Evolutionary conservation across 2,329 filamentous ascomycete species (phyloP).

Genomic region (Neopestalotiopsis clavispora): DNA sequence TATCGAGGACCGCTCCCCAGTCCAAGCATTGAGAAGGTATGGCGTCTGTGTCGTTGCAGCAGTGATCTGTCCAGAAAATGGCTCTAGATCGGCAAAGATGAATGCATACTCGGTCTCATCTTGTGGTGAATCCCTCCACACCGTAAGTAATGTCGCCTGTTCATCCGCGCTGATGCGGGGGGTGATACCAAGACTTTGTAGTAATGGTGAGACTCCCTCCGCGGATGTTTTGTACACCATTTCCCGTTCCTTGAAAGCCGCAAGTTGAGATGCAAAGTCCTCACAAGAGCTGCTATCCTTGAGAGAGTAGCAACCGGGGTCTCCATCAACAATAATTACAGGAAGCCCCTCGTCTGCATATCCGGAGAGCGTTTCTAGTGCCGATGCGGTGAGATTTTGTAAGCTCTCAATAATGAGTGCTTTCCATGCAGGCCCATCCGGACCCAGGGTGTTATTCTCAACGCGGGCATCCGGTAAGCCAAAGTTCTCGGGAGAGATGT

Average conservation of each 20-base stretch:
- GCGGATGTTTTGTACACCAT: background rate
- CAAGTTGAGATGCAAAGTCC: background rate
- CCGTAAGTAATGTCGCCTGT: background rate
- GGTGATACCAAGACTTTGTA: background rate
- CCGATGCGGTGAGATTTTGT: background rate
- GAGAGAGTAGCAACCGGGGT: background rate
- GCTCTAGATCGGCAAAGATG: background rate
- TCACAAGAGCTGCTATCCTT: background rate
- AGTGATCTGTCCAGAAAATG: background rate
- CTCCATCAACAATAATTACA: background rate
- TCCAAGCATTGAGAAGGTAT: background rate
- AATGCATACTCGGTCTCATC: background rate
- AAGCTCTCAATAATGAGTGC: background rate
- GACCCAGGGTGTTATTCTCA: background rate
- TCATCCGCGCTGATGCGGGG: background rate
- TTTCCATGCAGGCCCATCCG: background rate
- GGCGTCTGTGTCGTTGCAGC: background rate
- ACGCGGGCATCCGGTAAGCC: background rate
- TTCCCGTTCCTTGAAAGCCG: background rate
- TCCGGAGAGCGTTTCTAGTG: background rate
- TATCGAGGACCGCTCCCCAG: background rate
- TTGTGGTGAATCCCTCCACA: background rate
- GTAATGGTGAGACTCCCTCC: background rate
- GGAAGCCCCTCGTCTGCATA: background rate
- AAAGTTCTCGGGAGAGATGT: slow-evolving; percentile 2